Base-by-base conservation (phyloP, 768 basidiomycete species). In the Calocybe cyanea region DNA sequence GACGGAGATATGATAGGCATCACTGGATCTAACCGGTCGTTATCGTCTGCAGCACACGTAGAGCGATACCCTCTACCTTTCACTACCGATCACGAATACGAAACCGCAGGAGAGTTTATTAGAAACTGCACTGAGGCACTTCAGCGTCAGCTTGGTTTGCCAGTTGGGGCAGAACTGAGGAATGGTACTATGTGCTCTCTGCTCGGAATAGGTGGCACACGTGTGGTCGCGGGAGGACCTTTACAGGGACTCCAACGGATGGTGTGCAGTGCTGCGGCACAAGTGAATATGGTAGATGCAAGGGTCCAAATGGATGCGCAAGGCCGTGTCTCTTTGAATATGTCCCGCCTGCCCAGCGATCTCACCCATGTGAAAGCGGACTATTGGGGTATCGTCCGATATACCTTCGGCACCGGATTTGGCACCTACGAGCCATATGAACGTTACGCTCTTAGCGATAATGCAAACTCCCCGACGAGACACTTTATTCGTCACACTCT, bases 271-370 rank as follows among this genome's bases (percentile, higher is more conserved):
- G 43, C 51, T 6, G 45, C 54, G 7, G 51, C 54, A 3, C 54
- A 56, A 25, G 54, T 56, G 40, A 56, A 56, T 46, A 56, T 56
- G 54, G 54, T 53, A 5, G 24, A 43, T n/a, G 51, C 52, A 8
- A 51, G 49, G 19, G 32, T 56, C 14, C 14, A 18, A 24, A 32
- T 49, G 13, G 43, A 45, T 21, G 30, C 28, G 8, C 1, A 9
- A 1, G 33, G 32, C 14, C 11, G 17, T 1, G 34, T 56, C 5
- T 45, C 49, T 13, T 17, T 51, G 5, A 45, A 46, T 30, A 10
- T 53, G 15, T 53, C 49, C 17, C 49, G 46, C 43, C 46, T 46
- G 1, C 55, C 55, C 15, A 53, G 52, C 18, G 55, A 56, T 31
- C 43, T 56, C 4, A 39, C 48, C 20, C 48, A 51, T 24, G 25